Base-by-base conservation (phyloP, 1,284 basidiomycete species). In the Mrakiaceae sp. region DNA sequence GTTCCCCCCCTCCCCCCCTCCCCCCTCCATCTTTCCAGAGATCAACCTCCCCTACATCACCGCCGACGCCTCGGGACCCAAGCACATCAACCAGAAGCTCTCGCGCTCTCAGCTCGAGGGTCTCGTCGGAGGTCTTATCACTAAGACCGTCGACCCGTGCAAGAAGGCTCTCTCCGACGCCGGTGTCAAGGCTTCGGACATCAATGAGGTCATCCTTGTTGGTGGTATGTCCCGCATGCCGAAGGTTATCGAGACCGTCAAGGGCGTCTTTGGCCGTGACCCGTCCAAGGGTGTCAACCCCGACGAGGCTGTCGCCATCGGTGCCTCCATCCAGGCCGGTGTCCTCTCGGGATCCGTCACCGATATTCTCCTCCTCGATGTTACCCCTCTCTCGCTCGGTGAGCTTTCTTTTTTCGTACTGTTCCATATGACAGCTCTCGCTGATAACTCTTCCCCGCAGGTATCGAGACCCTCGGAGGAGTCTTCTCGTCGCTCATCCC, bases 201-300 rank as follows among this genome's bases (percentile, higher is more conserved):
- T 98, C 72, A 84, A 96, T 78, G 95, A 98, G 71, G 91, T 98
- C 69, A 96, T 98, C 74, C 84, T 98, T 63, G 95, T 98, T 66
- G 95, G 95, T 78, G 96, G 95, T 75, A 96, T 96, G 93, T 87
- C 87, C 67, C 91, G 95, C 75, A 96, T 98, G 92, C 95, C 95
- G 65, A 86, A 86, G 74, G 95, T 98, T 56, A 82, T 84, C 58
- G 93, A 97, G 70, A 95, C 91, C 11, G 95, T 98, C 74, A 95
- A 89, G 83, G 74, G 77, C 43, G 83, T 96, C 74, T 98, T 98
- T 75, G 92, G 93, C 69, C 88, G 90, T 64, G 93, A 98, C 62
- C 93, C 94, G 53, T 88, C 86, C 77, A 98, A 98, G 82, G 87
- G 89, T 69, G 92, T 93, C 78, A 95, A 96, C 82, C 90, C 92